Evolutionary conservation across 2,329 filamentous ascomycete species (phyloP).

Genomic region (Cercospora sp.): DNA sequence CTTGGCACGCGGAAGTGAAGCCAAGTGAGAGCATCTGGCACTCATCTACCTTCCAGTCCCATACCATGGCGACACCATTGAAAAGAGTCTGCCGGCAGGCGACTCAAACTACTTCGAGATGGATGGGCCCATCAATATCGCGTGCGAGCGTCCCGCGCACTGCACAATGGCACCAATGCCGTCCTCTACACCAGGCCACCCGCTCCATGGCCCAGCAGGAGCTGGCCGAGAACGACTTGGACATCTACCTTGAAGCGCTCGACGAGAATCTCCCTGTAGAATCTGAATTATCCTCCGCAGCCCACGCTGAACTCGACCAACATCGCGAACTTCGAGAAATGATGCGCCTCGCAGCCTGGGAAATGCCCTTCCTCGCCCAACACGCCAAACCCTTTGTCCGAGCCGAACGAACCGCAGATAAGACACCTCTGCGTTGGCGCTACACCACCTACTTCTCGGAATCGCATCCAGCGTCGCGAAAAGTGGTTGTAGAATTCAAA

Average conservation of each 20-base stretch:
- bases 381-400: constrained; percentile 77
- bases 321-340: constrained; percentile 88
- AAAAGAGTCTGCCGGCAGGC: constrained; percentile 35
- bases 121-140: neutral
- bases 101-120: constrained; percentile 25
- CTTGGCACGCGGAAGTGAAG: constrained; percentile 13
- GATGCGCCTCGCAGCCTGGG: constrained; percentile 84
- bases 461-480: constrained; percentile 82
- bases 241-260: constrained; percentile 19
- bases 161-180: constrained; percentile 22
- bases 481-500: constrained; percentile 90
- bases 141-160: constrained; percentile 3
- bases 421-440: constrained; percentile 76
- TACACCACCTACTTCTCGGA: constrained; percentile 98
- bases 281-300: constrained; percentile 77
- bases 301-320: constrained; percentile 83
- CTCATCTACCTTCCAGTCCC: constrained; percentile 5
- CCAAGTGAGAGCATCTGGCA: constrained; percentile 15
- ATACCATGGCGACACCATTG: constrained; percentile 34
- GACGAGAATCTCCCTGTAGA: constrained; percentile 58
- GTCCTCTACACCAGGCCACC: constrained; percentile 17
- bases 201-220: constrained; percentile 13
- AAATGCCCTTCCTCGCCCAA: constrained; percentile 84
- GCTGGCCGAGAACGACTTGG: constrained; percentile 15
- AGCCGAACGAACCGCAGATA: constrained; percentile 58